Percentiles rank a stretch among this genome's conserved stretches.
These are phyloP conservation scores for Pisolithus microcarpus DNA, from an alignment of 768 basidiomycete species.

Conservation along the genomic window DNA sequence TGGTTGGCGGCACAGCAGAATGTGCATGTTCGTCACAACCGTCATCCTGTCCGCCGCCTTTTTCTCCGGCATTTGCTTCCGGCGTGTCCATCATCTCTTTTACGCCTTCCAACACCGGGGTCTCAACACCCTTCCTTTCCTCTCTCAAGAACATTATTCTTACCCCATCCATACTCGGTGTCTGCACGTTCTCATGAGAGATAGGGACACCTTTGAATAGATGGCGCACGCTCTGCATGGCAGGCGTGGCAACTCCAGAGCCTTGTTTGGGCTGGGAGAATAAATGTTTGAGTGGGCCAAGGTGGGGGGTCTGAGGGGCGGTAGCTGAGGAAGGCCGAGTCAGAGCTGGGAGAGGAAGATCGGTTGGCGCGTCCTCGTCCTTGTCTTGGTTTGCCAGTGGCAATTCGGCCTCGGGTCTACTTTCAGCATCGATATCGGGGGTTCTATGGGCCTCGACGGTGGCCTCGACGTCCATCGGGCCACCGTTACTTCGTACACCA, in stretches of 20 bases:
- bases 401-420: not conserved
- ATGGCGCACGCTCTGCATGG: constrained; percentile 25
- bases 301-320: constrained; percentile 21
- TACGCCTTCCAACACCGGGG: constrained; percentile 22
- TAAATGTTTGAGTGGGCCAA: constrained; percentile 27
- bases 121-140: constrained; percentile 7
- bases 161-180: constrained; percentile 31
- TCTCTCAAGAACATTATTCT: constrained; percentile 23
- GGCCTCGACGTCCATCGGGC: not conserved
- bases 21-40: not conserved
- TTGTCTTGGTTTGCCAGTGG: constrained; percentile 12
- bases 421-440: not conserved
- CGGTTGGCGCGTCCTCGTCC: constrained; percentile 7
- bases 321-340: not conserved
- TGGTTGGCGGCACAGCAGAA: constrained; percentile 1
- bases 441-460: not conserved
- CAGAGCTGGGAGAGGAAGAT: constrained; percentile 4
- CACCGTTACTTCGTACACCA: not conserved
- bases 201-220: constrained; percentile 20
- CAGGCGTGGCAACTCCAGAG: constrained; percentile 14
- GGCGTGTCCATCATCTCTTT: constrained; percentile 27
- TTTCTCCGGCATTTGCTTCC: constrained; percentile 9
- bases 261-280: constrained; percentile 16
- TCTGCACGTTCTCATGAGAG: constrained; percentile 9
- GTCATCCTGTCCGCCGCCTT: not conserved